Conservation (phyloP, 495 filamentous ascomycete genomes). For the Cudoniella acicularis region DNA sequence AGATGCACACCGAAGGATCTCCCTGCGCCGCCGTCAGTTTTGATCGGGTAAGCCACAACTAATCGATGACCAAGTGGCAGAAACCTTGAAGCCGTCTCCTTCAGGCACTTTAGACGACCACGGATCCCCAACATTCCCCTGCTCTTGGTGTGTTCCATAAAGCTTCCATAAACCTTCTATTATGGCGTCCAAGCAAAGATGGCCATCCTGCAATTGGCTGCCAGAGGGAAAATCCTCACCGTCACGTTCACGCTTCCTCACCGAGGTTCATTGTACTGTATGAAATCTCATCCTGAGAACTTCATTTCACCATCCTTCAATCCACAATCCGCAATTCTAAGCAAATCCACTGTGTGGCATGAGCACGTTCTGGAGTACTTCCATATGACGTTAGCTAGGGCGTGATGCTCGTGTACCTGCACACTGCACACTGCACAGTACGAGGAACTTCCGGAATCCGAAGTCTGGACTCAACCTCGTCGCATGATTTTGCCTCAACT, state of each 20-base stretch:
- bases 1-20: neutral
- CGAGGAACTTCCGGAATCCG: neutral
- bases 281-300: neutral
- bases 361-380: neutral
- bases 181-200: neutral
- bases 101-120: slow-evolving; percentile 5
- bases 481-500: neutral
- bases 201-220: neutral
- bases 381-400: neutral
- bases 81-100: neutral
- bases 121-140: neutral
- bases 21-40: neutral
- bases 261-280: neutral
- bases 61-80: neutral
- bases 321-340: too few species aligned
- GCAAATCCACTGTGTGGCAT: neutral
- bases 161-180: slow-evolving; percentile 8
- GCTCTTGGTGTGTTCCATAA: slow-evolving; percentile 21
- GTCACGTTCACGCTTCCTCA: neutral
- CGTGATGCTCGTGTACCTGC: neutral
- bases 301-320: neutral
- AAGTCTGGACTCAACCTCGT: neutral
- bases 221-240: neutral
- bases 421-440: too few species aligned
- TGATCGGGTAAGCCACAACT: neutral